Evolutionary conservation across 768 basidiomycete genomes (phyloP).

Genomic region (Suillus subalutaceus): DNA sequence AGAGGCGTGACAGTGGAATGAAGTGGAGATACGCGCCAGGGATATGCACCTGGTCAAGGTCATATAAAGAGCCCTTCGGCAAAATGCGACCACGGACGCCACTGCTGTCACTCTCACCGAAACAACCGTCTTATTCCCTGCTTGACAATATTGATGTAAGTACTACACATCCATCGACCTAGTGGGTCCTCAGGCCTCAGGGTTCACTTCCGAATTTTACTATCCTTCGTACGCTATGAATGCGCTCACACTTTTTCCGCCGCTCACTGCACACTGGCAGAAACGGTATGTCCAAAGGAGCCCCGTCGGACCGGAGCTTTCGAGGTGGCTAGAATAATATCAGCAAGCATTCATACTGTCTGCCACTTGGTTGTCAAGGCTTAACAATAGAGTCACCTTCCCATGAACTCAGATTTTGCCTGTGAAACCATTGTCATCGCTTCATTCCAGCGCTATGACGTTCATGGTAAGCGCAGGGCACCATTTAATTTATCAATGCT

Average conservation of each 20-base stretch:
- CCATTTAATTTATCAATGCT: background rate
- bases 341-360: slow-evolving; percentile 15
- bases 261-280: slow-evolving; percentile 1
- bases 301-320: slow-evolving; percentile 17
- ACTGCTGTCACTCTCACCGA: slow-evolving; percentile 9
- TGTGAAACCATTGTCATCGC: slow-evolving; percentile 5
- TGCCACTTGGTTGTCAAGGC: slow-evolving; percentile 23
- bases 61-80: slow-evolving; percentile 16
- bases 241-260: background rate
- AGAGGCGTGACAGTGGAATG: slow-evolving; percentile 8
- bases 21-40: slow-evolving; percentile 10
- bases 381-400: slow-evolving; percentile 17
- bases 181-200: background rate
- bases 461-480: background rate
- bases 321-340: slow-evolving; percentile 11
- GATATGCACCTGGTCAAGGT: slow-evolving; percentile 4
- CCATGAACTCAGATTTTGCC: slow-evolving; percentile 12
- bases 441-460: background rate
- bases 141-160: background rate
- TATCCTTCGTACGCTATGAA: background rate
- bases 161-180: no score
- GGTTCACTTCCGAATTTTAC: background rate
- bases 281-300: slow-evolving; percentile 20
- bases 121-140: slow-evolving; percentile 6
- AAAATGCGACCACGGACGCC: slow-evolving; percentile 17